Evolutionary conservation across 495 filamentous ascomycete genomes (phyloP).

Genomic region (Xylaria sp.): DNA sequence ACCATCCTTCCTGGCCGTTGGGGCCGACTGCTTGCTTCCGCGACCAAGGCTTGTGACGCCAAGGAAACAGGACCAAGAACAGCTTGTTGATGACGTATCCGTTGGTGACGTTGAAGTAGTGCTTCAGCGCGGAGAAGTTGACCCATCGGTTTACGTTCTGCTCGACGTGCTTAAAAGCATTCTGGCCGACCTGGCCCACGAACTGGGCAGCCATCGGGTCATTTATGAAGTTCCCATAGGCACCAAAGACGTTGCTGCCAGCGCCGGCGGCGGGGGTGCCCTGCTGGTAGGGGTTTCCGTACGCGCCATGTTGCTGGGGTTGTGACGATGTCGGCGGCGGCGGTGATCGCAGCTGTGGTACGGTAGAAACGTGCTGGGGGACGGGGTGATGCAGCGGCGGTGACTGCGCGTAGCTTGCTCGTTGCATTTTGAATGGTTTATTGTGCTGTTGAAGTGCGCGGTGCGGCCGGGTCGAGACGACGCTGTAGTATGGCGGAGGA

Average conservation of each 20-base stretch:
- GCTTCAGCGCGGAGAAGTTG: slow-evolving; percentile 89
- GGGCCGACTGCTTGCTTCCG: slow-evolving; percentile 70
- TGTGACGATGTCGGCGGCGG: slow-evolving; percentile 79
- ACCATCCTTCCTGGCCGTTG: slow-evolving; percentile 79
- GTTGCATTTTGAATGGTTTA: slow-evolving; percentile 71
- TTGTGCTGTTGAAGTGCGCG: neutral
- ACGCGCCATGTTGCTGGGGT: slow-evolving; percentile 69
- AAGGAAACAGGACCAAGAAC: slow-evolving; percentile 92
- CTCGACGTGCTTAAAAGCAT: slow-evolving; percentile 86
- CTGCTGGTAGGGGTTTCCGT: slow-evolving; percentile 80
- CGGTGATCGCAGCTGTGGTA: slow-evolving; percentile 97
- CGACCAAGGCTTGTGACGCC: slow-evolving; percentile 96
- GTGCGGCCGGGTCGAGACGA: neutral
- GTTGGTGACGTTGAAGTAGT: slow-evolving; percentile 98
- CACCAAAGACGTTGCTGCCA: slow-evolving; percentile 65
- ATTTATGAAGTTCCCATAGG: slow-evolving; percentile 88
- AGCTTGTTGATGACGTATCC: slow-evolving; percentile 85
- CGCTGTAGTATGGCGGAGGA: neutral
- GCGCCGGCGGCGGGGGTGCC: slow-evolving; percentile 52
- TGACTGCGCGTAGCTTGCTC: slow-evolving; percentile 83
- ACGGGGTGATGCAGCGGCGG: slow-evolving; percentile 98
- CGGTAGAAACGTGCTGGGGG: slow-evolving; percentile 97
- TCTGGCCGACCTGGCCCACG: slow-evolving; percentile 92
- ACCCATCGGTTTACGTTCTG: slow-evolving; percentile 96
- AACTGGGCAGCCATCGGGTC: slow-evolving; percentile 93